Evolutionary conservation across 2,329 filamentous ascomycete species (phyloP).

Genomic region (Neopestalotiopsis sp.): DNA sequence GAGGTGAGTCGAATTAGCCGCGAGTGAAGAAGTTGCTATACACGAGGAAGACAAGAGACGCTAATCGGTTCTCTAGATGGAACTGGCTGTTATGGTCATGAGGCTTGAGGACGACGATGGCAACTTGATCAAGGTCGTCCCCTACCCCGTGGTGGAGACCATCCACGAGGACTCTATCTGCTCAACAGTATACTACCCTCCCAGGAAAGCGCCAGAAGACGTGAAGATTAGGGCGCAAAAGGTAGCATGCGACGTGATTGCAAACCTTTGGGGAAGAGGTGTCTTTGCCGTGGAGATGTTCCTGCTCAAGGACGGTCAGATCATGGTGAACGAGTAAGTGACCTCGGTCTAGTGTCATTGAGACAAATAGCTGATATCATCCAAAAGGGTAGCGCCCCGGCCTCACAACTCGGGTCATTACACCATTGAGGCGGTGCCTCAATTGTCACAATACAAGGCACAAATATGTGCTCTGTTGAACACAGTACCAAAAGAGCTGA

Average conservation of each 20-base stretch:
- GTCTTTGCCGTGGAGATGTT: constrained; percentile 99
- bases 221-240: constrained; percentile 72
- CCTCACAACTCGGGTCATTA: constrained; percentile 92
- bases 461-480: constrained; percentile 86
- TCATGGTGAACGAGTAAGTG: constrained; percentile 76
- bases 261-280: constrained; percentile 83
- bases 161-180: constrained; percentile 96
- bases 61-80: not conserved
- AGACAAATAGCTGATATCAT: not conserved
- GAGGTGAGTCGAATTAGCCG: not conserved
- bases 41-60: not conserved
- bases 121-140: constrained; percentile 13
- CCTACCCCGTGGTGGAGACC: constrained; percentile 78
- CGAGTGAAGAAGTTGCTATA: not conserved
- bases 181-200: constrained; percentile 88
- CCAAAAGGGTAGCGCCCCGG: constrained; percentile 32
- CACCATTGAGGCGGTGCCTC: constrained; percentile 88
- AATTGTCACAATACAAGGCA: constrained; percentile 89
- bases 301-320: constrained; percentile 72
- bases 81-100: constrained; percentile 14
- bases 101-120: constrained; percentile 7
- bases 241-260: constrained; percentile 80
- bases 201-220: constrained; percentile 68
- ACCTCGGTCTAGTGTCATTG: too few relatives aligned
- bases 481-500: constrained; percentile 58